Conservation (phyloP, 2,329 filamentous ascomycete species). For the Lasiodiplodia sp. region DNA sequence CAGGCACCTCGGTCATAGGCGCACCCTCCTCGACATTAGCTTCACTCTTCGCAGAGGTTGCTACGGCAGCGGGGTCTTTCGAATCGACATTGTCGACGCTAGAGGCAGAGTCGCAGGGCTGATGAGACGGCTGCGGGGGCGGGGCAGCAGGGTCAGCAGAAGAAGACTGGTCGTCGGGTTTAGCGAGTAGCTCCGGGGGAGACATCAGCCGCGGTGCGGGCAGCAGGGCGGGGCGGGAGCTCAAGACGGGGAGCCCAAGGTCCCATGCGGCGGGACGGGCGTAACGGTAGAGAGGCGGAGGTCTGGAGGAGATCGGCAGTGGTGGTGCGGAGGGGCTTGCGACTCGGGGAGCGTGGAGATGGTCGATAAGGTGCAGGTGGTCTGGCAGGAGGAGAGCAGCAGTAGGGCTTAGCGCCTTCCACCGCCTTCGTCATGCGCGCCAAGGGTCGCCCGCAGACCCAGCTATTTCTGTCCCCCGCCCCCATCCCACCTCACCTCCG, state of each 20-base stretch:
- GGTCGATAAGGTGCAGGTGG: slow-evolving; percentile 21
- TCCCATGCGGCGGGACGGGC: slow-evolving; percentile 15
- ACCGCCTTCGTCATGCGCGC: slow-evolving; percentile 24
- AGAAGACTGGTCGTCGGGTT: slow-evolving; percentile 22
- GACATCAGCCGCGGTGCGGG: slow-evolving; percentile 26
- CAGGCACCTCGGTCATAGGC: not conserved
- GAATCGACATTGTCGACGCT: not conserved
- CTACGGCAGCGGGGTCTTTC: not conserved
- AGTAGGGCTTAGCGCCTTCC: slow-evolving; percentile 26
- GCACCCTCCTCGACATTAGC: slow-evolving; percentile 24
- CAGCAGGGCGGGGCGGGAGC: slow-evolving; percentile 24
- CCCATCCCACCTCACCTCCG: slow-evolving; percentile 8
- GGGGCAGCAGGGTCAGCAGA: slow-evolving; percentile 18
- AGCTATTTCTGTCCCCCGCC: not conserved
- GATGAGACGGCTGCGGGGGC: slow-evolving; percentile 6
- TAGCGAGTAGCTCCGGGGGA: slow-evolving; percentile 28
- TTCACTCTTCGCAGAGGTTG: not conserved
- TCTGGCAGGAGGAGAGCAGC: slow-evolving; percentile 6
- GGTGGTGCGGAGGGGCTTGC: slow-evolving; percentile 10
- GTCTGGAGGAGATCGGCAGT: not conserved
- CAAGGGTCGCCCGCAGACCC: slow-evolving; percentile 2
- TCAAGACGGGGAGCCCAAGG: not conserved
- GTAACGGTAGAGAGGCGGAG: not conserved
- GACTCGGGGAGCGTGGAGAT: not conserved
- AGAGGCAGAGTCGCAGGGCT: not conserved